Evolutionary conservation across 2,329 filamentous ascomycete genomes (phyloP), one percentile per base, ranked within the genome.

Genomic region (Colletotrichum neosansevieriae): DNA sequence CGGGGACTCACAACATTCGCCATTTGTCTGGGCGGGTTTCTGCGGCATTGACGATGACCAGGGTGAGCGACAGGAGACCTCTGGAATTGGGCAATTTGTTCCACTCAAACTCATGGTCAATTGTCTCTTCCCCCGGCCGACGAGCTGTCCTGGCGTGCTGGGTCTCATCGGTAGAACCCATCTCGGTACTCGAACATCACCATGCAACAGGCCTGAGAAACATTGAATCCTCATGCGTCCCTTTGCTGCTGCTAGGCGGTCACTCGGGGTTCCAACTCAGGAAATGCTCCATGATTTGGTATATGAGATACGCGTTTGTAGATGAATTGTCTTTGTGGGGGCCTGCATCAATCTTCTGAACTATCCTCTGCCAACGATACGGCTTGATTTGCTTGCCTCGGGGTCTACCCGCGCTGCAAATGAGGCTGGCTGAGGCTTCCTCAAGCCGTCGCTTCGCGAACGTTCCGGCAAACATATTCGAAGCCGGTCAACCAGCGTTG

Each of bases 261-360:
- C 32, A 50, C 34, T 40, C 17, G 44, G 17, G 6, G 29, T n/a
- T 49, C 24, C 17, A 9, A 21, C n/a, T 47, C 19, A n/a, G 42
- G 32, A n/a, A 29, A 29, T 29, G 6, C 60, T 67, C 51, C 58
- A 49, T 58, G 58, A 42, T 34, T 38, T 19, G 49, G 40, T 51
- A 54, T 42, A 19, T 44, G 38, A 65, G 57, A 21, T 24, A 61
- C 19, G 47, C 56, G 54, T 59, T 21, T 36, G 65, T 40, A 65
- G 66, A 65, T 69, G 66, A 69, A 49, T 60, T 69, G 61, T 69
- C 61, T 66, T 65, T 69, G 53, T 67, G 54, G 40, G 61, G 56
- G 54, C 13, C 34, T 57, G 56, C 45, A 44, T 53, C 54, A 50
- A 38, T 53, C 17, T 63, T 67, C 49, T 49, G 49, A 36, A 15